phyloP scores from a whole-genome alignment of 2,329 filamentous ascomycete genomes.

The Xylaria sp. region DNA sequence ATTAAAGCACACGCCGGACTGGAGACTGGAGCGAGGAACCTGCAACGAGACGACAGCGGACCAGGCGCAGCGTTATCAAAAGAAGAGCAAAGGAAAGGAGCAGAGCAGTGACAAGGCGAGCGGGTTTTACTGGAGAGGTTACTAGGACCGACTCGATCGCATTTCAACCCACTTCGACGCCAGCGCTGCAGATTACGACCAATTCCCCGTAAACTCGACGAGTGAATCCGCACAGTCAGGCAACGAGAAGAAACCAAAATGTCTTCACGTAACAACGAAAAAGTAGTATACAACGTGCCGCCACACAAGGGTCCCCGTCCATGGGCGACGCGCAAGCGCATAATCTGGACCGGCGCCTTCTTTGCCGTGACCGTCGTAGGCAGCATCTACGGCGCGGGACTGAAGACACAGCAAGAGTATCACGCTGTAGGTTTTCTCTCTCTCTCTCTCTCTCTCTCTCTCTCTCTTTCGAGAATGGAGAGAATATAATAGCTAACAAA shows the following conservation, averaged over 20 bases:
- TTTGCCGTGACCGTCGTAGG: conserved; percentile 60
- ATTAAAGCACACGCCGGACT: not conserved
- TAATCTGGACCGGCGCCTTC: conserved; percentile 55
- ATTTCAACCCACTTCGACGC: not conserved
- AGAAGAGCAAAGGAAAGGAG: conserved; percentile 9
- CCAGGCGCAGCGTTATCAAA: not conserved
- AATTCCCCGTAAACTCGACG: not conserved
- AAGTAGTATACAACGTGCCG: not conserved
- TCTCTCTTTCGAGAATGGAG: not conserved
- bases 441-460: not conserved
- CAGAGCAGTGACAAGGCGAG: conserved; percentile 28
- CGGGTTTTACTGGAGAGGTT: conserved; percentile 39
- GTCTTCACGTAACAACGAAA: not conserved
- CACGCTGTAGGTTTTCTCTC: conserved; percentile 51
- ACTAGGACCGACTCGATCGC: conserved; percentile 35
- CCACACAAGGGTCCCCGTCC: too few relatives aligned
- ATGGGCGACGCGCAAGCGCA: conserved; percentile 40
- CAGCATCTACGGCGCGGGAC: conserved; percentile 59
- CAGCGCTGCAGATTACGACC: not conserved
- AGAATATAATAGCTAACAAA: not conserved
- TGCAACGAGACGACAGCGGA: not conserved
- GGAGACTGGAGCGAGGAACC: conserved; percentile 14
- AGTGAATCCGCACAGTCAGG: not conserved
- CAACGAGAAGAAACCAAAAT: conserved; percentile 2
- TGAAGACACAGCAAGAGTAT: conserved; percentile 61